Evolutionary conservation across 768 basidiomycete genomes (phyloP).

Genomic region (Lentinula edodes): DNA sequence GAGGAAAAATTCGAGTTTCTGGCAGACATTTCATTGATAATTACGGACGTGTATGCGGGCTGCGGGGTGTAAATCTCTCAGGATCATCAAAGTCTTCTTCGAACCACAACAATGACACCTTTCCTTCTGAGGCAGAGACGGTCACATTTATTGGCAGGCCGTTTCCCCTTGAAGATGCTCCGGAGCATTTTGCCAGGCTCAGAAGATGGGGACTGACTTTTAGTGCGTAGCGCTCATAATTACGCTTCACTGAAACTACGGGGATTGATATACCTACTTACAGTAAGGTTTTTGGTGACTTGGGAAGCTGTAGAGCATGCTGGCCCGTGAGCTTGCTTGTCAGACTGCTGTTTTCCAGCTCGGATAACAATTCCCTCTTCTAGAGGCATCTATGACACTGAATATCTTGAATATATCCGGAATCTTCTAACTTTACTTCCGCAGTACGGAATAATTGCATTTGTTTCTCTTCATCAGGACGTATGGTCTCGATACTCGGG

Average conservation of each 20-base stretch:
- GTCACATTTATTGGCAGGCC: conserved; percentile 89
- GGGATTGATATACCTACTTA: background rate
- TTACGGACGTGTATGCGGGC: conserved; percentile 71
- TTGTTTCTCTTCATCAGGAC: conserved; percentile 86
- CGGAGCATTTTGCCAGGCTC: conserved; percentile 73
- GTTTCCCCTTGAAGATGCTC: conserved; percentile 86
- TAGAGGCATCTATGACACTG: conserved; percentile 80
- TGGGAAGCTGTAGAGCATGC: conserved; percentile 97
- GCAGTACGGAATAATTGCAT: conserved; percentile 65
- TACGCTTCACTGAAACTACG: background rate
- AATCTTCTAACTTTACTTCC: conserved; percentile 64
- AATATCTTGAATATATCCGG: conserved; percentile 79
- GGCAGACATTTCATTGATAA: conserved; percentile 82
- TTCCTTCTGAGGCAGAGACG: conserved; percentile 56
- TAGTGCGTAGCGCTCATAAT: conserved; percentile 37
- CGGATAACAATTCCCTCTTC: background rate
- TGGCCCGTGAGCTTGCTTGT: conserved; percentile 64
- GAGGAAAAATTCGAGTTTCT: conserved; percentile 53
- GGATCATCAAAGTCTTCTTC: conserved; percentile 81
- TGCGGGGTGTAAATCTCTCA: conserved; percentile 84
- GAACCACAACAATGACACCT: conserved; percentile 61
- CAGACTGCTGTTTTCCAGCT: background rate
- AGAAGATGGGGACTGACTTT: conserved; percentile 87
- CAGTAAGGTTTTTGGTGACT: conserved; percentile 89
- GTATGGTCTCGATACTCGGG: conserved; percentile 95